Conservation (phyloP, 345 rosid species). For the Aquilaria malaccensis region DNA sequence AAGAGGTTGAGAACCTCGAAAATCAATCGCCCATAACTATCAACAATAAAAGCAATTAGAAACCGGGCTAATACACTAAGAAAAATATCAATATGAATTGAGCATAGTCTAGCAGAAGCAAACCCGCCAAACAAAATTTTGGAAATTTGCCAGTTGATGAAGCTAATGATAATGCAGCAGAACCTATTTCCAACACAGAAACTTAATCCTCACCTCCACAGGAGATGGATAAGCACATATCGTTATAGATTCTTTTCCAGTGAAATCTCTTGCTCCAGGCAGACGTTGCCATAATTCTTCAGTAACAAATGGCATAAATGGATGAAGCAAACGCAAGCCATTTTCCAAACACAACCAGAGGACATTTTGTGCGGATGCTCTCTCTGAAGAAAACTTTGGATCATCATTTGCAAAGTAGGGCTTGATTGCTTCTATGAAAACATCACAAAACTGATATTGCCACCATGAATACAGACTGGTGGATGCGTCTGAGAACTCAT, state of each 20-base stretch:
- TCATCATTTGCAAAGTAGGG: slow-evolving; percentile 70
- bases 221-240: slow-evolving; percentile 53
- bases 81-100: too few species aligned
- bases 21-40: too few species aligned
- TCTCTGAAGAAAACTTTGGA: slow-evolving; percentile 49
- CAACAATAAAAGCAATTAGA: too few species aligned
- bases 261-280: slow-evolving; percentile 36
- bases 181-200: too few species aligned
- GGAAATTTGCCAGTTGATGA: too few species aligned
- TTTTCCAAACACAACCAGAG: slow-evolving; percentile 83
- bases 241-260: slow-evolving; percentile 71
- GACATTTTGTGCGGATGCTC: slow-evolving; percentile 54
- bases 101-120: too few species aligned
- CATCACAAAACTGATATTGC: slow-evolving; percentile 96
- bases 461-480: slow-evolving; percentile 84
- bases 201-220: too few species aligned
- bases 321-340: slow-evolving; percentile 89
- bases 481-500: slow-evolving; percentile 79
- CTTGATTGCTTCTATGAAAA: slow-evolving; percentile 80
- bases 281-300: slow-evolving; percentile 98
- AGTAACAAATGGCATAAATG: slow-evolving; percentile 90
- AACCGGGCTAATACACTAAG: too few species aligned
- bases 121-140: too few species aligned
- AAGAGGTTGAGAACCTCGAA: neutral
- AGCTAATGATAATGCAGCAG: too few species aligned